A percentile compares a stretch with the other conserved stretches of the same genome.
Conservation (phyloP, 257 asterid species). For the Jasminum sambac region DNA sequence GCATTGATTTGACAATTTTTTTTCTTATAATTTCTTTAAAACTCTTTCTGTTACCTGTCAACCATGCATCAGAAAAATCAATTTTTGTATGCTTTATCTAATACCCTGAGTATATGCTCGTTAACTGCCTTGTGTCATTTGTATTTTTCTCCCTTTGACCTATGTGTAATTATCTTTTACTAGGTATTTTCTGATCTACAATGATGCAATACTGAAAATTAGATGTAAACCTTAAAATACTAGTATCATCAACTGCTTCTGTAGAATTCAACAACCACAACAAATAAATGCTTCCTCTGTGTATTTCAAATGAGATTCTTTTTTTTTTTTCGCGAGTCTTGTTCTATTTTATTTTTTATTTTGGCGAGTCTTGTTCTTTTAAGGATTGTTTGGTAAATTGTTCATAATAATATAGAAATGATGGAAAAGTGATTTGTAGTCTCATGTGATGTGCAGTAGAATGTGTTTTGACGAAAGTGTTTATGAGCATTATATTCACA, state of each 20-base stretch:
- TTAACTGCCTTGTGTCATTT: neutral
- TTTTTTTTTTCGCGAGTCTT: too few relatives aligned
- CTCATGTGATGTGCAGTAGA: neutral
- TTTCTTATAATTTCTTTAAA: too few relatives aligned
- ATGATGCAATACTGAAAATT: neutral
- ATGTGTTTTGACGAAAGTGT: too few relatives aligned
- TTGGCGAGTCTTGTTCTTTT: too few relatives aligned
- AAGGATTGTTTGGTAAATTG: too few relatives aligned
- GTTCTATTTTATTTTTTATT: too few relatives aligned
- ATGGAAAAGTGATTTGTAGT: neutral
- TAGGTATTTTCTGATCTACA: neutral
- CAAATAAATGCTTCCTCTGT: neutral
- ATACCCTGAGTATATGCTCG: neutral
- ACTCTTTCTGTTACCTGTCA: too few relatives aligned
- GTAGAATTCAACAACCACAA: neutral
- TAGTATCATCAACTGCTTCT: neutral
- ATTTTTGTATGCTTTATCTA: too few relatives aligned
- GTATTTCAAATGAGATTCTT: neutral
- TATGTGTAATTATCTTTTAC: neutral
- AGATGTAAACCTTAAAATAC: neutral
- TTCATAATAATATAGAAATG: too few relatives aligned
- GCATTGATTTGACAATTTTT: too few relatives aligned
- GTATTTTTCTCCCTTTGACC: neutral
- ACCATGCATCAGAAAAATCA: too few relatives aligned
- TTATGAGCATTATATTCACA: neutral